phyloP scores from a whole-genome alignment of 257 asterid genomes.

The Datura wrightii region DNA sequence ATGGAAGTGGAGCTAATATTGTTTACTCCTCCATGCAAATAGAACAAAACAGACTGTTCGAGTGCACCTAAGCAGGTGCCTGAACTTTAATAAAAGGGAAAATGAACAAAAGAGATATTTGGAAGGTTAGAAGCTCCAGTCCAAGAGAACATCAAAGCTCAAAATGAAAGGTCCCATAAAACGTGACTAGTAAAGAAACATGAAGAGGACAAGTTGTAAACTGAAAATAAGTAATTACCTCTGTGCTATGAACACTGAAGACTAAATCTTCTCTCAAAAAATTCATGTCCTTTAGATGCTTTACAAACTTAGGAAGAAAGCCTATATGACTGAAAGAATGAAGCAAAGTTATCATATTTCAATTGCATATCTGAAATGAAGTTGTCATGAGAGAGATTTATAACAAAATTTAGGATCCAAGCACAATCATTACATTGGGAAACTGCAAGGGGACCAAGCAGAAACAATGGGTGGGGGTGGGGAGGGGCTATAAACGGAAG shows the following conservation, averaged over 20 bases:
- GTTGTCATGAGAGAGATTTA: not conserved
- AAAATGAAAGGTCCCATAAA: not conserved
- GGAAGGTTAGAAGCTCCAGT: not conserved
- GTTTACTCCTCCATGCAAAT: not conserved
- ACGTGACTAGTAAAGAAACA: not conserved
- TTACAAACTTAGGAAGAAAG: constrained; percentile 77
- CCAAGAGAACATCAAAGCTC: not conserved
- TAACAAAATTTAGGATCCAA: not conserved
- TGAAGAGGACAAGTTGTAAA: not conserved
- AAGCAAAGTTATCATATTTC: constrained; percentile 14
- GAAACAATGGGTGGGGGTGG: not conserved
- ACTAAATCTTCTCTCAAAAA: constrained; percentile 86
- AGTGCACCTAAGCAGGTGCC: not conserved
- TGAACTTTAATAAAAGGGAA: constrained; percentile 18
- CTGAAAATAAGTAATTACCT: constrained; percentile 55
- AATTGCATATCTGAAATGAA: constrained; percentile 11
- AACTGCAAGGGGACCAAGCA: not conserved
- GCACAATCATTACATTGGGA: not conserved
- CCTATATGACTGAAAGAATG: constrained; percentile 73
- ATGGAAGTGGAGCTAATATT: not conserved
- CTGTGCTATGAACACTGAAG: constrained; percentile 85
- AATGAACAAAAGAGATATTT: not conserved
- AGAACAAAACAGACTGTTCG: not conserved
- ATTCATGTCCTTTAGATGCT: constrained; percentile 69
- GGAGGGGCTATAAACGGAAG: not conserved